phyloP scores from a whole-genome alignment of 768 basidiomycete species.

The Termitomyces sp. region DNA sequence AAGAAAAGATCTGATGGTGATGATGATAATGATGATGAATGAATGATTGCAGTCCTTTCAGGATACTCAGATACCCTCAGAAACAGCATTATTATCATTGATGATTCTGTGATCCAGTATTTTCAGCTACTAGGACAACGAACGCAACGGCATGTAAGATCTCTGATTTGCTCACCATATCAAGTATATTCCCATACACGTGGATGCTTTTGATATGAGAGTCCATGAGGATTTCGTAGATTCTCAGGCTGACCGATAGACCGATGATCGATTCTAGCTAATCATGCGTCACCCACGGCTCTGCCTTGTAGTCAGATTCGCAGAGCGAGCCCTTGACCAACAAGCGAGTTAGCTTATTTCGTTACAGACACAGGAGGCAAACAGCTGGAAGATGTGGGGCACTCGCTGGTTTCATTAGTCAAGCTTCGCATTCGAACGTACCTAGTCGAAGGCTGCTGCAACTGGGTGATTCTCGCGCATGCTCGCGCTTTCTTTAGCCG shows the following conservation, averaged over 20 bases:
- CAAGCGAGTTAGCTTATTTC: too few relatives aligned
- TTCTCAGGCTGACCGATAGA: not conserved
- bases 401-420: not conserved
- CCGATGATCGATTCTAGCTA: not conserved
- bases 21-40: too few relatives aligned
- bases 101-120: not conserved
- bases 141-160: not conserved
- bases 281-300: not conserved
- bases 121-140: not conserved
- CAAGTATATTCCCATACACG: not conserved
- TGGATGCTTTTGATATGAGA: not conserved
- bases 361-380: not conserved
- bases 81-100: not conserved
- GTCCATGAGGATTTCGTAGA: not conserved
- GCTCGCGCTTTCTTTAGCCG: not conserved
- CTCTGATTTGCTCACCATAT: not conserved
- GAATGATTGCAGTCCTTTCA: not conserved
- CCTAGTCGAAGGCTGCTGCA: not conserved
- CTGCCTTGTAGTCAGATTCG: not conserved
- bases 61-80: not conserved
- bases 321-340: not conserved
- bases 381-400: not conserved
- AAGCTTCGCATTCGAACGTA: not conserved
- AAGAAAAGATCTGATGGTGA: not conserved
- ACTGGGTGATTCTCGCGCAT: too few relatives aligned